Conservation (phyloP, 2,329 filamentous ascomycete genomes). For the Hymenoscyphus salicellus region DNA sequence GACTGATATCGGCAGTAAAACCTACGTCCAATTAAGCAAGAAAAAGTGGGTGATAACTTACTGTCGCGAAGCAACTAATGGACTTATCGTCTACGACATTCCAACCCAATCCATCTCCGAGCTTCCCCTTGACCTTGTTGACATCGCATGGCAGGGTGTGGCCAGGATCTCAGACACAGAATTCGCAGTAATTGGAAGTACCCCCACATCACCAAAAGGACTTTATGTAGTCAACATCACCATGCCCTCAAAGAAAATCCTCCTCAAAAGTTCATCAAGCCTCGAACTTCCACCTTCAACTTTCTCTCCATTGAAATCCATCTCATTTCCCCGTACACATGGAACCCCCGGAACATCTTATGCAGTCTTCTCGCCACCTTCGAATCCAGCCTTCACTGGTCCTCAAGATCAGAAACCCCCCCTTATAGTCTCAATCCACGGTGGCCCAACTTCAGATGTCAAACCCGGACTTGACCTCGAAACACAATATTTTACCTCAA, state of each 20-base stretch:
- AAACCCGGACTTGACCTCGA: slow-evolving; percentile 44
- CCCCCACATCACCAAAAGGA: slow-evolving; percentile 33
- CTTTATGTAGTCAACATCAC: slow-evolving; percentile 40
- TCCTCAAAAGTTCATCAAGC: slow-evolving; percentile 39
- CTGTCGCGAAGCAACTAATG: slow-evolving; percentile 33
- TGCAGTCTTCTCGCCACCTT: slow-evolving; percentile 47
- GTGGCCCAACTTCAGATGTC: slow-evolving; percentile 48
- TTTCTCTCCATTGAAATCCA: slow-evolving; percentile 41
- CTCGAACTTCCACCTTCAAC: slow-evolving; percentile 32
- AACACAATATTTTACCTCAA: slow-evolving; percentile 52
- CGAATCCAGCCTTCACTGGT: slow-evolving; percentile 44
- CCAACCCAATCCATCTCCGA: slow-evolving; percentile 33
- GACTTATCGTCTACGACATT: slow-evolving; percentile 42
- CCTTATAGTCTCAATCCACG: slow-evolving; percentile 50
- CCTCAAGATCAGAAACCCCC: slow-evolving; percentile 44
- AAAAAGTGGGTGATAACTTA: slow-evolving; percentile 39
- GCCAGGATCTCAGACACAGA: slow-evolving; percentile 37
- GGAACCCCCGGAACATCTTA: slow-evolving; percentile 23
- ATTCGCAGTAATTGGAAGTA: slow-evolving; percentile 41
- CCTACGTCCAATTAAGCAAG: slow-evolving; percentile 40
- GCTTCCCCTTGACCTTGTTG: slow-evolving; percentile 36
- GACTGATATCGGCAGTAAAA: slow-evolving; percentile 33
- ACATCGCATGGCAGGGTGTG: slow-evolving; percentile 34
- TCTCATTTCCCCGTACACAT: slow-evolving; percentile 36
- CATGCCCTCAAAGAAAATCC: slow-evolving; percentile 26